Percentiles rank a stretch among this genome's conserved stretches.
phyloP scores from a whole-genome alignment of 352 stramenopile species.

The Thalassiosira exigua region DNA sequence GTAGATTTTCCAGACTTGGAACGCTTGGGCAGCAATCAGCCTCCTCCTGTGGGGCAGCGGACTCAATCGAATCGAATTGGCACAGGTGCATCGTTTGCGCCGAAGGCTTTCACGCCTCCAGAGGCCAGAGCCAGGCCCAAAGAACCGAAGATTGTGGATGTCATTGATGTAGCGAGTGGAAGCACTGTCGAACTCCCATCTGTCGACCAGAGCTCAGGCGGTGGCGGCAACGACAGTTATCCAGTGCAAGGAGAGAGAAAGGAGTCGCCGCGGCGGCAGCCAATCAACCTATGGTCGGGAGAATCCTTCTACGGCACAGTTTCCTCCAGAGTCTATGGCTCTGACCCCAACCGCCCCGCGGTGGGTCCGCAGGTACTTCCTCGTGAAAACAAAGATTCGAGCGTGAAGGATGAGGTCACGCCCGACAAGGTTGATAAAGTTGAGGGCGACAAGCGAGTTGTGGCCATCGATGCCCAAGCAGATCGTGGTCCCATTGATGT shows the following conservation, averaged over 20 bases:
- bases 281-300: slow-evolving; percentile 29
- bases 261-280: slow-evolving; percentile 1
- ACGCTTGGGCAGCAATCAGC: slow-evolving; percentile 2
- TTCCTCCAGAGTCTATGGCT: slow-evolving; percentile 47
- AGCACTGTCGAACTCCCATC: not conserved
- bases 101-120: slow-evolving; percentile 40
- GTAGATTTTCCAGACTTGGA: not conserved
- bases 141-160: slow-evolving; percentile 33
- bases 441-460: slow-evolving; percentile 18
- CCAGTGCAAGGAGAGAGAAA: slow-evolving; percentile 25
- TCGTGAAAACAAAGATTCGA: too few relatives aligned
- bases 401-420: slow-evolving; percentile 5
- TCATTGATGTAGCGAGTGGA: slow-evolving; percentile 27
- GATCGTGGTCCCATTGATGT: too few relatives aligned
- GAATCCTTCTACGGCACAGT: slow-evolving; percentile 50
- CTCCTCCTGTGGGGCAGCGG: slow-evolving; percentile 7
- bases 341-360: slow-evolving; percentile 17
- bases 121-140: slow-evolving; percentile 18
- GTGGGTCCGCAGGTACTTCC: too few relatives aligned
- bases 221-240: slow-evolving; percentile 20
- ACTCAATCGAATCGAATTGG: slow-evolving; percentile 22
- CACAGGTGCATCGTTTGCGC: slow-evolving; percentile 37
- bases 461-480: too few relatives aligned
- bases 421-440: slow-evolving; percentile 3
- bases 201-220: not conserved